Base-by-base conservation (phyloP, 441 rosid species). In the Adansonia madagascariensis region DNA sequence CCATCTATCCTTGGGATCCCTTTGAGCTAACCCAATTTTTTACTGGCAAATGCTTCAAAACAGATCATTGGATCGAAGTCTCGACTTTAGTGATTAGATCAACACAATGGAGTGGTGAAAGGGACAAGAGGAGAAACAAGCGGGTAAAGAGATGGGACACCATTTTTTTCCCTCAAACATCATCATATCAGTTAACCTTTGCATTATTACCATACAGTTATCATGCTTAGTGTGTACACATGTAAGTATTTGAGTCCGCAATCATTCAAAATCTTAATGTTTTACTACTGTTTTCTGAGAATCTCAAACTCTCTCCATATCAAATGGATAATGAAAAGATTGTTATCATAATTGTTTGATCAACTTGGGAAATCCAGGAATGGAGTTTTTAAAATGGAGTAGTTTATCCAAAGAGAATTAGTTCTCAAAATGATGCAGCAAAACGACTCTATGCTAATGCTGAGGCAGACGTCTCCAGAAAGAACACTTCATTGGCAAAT, bases 91-190 rank as follows among this genome's bases (percentile, higher is more conserved):
- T 61, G 18, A 31, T 31, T 31, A 31, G 12, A 11, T 24, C 60
- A 53, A 27, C 24, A 0, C 14, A 2, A 14, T 31, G 47, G 2
- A 55, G 1, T 31, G 24, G 39, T 39, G 8, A 3, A 49, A 44
- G 73, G 57, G 39, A 47, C 8, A 41, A 50, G 46, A 17, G 41
- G 31, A 17, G 44, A 50, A 50, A 46, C 27, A 50, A 3, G 20
- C 20, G 71, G 53, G 39, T 17, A 49, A 49, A 12, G 15, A 59
- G 2, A 49, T 24, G 73, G 56, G 57, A 43, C 50, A 43, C 52
- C 52, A 43, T 71, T 59, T 53, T 73, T 46, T 27, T 73, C 18
- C 41, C 20, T 27, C 20, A 10, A 56, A 73, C 76, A 73, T 73
- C 65, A 73, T 73, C 53, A 73, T 73, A 2, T 14, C 65, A 41